Evolutionary conservation across 208 protist genomes (phyloP), one percentile per base, ranked within the genome.

Genomic region (Trichomonas gallinae): DNA sequence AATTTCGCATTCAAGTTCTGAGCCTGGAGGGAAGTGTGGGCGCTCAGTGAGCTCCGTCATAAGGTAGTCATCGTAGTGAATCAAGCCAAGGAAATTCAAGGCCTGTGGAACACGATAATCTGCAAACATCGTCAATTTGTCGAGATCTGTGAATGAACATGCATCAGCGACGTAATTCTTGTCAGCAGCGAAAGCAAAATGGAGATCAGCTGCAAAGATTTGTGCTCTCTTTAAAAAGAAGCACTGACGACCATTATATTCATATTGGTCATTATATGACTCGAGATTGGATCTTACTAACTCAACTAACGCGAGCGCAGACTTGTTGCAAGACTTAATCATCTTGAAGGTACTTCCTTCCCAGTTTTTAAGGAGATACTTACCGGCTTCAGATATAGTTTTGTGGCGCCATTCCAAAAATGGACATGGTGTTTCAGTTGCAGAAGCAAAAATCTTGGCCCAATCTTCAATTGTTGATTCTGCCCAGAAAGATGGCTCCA

Each of bases 51-150:
- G 26, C 26, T 44, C 45, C 13, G 9, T 42, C 21, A 93, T 38
- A 23, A 93, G 31, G 17, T 93, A 42, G 44, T 93, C 87, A 26
- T 26, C 26, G 15, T 51, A 93, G 26, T 51, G 11, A 51, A 93
- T 34, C 17, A 93, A 38, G 3, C 26, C 15, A 9, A 93, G n/a
- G 15, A 58, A 93, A 15, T 93, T 48, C 15, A 93, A 40, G n/a
- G 34, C 87, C 51, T 93, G 87, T 93, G 87, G 87, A 51, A 93
- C 87, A 38, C 87, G 6, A 51, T 93, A 93, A 51, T 93, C 87
- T 34, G 87, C 87, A 93, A 93, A 93, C 87, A 93, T 93, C 10
- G 87, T 93, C 10, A 93, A 17, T 51, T 93, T 34, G 31, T 93
- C 44, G 0, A 93, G 36, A 51, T 93, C 87, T 34, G 0, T 93